These are phyloP conservation scores for Boletus huronensis DNA, from an alignment of 768 basidiomycete species.

Conservation along the genomic window DNA sequence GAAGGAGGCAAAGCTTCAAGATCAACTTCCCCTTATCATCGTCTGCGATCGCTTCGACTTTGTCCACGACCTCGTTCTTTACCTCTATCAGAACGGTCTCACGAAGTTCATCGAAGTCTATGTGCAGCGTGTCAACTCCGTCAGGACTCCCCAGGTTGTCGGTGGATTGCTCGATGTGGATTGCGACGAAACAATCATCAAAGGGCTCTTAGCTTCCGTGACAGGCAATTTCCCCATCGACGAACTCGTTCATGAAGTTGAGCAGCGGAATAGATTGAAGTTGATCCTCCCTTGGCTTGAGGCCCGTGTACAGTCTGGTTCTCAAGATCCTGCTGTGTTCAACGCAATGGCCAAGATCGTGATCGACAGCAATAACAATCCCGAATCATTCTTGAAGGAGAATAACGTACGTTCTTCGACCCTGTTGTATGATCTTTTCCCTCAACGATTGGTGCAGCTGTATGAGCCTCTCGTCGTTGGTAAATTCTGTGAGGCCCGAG, in stretches of 20 bases:
- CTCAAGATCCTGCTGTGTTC: conserved; percentile 90
- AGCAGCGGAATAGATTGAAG: conserved; percentile 93
- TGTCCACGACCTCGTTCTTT: conserved; percentile 97
- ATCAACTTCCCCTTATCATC: conserved; percentile 98
- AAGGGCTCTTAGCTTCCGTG: conserved; percentile 88
- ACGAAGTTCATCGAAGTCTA: conserved; percentile 99
- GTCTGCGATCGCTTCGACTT: conserved; percentile 99
- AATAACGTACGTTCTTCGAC: conserved; percentile 71
- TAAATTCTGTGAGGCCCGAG: conserved; percentile 98
- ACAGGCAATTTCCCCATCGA: conserved; percentile 98
- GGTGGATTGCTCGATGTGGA: conserved; percentile 97
- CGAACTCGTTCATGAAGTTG: conserved; percentile 95
- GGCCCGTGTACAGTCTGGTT: conserved; percentile 87
- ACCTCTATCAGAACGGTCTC: conserved; percentile 96
- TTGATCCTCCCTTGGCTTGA: conserved; percentile 97
- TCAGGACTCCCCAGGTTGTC: conserved; percentile 93
- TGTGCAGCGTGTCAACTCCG: conserved; percentile 96
- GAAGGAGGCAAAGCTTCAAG: conserved; percentile 94
- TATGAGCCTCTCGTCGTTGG: conserved; percentile 97
- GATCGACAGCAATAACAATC: conserved; percentile 98
- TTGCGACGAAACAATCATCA: conserved; percentile 95
- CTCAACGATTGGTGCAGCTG: conserved; percentile 45
- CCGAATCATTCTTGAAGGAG: conserved; percentile 96
- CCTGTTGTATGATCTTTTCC: not conserved
- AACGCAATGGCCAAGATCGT: conserved; percentile 98